Percentiles rank a stretch among this genome's conserved stretches.
These are phyloP conservation scores for Fusarium sp. DNA, from an alignment of 2,329 filamentous ascomycete species.

Conservation along the genomic window DNA sequence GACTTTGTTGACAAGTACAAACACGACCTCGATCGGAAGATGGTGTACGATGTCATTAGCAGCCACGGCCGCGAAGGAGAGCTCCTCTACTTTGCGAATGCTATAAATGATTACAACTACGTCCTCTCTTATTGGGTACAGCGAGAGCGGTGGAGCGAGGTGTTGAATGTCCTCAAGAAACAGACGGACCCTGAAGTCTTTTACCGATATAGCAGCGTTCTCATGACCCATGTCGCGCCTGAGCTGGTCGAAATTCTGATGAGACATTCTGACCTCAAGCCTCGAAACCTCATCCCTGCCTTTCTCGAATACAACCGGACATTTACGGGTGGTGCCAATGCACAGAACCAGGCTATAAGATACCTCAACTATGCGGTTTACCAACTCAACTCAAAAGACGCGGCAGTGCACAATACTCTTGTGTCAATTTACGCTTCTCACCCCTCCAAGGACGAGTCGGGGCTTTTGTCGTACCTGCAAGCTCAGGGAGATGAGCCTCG, in stretches of 20 bases:
- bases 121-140: constrained; percentile 98
- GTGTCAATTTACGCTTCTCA: constrained; percentile 96
- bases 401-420: constrained; percentile 95
- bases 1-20: constrained; percentile 90
- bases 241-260: constrained; percentile 96
- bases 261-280: constrained; percentile 86
- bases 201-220: constrained; percentile 95
- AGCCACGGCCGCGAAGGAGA: constrained; percentile 96
- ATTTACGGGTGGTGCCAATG: constrained; percentile 69
- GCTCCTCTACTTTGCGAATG: constrained; percentile 88
- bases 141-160: constrained; percentile 89
- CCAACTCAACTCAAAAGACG: constrained; percentile 79
- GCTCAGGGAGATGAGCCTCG: constrained; percentile 86
- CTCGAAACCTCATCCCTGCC: constrained; percentile 90
- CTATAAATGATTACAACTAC: constrained; percentile 91
- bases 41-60: constrained; percentile 94
- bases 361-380: constrained; percentile 96
- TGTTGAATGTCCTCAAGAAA: constrained; percentile 87
- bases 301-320: constrained; percentile 92
- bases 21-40: constrained; percentile 86
- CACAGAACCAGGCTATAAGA: constrained; percentile 88
- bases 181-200: constrained; percentile 94
- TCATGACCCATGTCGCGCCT: constrained; percentile 87
- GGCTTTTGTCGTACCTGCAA: constrained; percentile 88
- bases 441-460: constrained; percentile 82